Conservation (phyloP, 768 basidiomycete species). For the Porpolomopsis calyptriformis region DNA sequence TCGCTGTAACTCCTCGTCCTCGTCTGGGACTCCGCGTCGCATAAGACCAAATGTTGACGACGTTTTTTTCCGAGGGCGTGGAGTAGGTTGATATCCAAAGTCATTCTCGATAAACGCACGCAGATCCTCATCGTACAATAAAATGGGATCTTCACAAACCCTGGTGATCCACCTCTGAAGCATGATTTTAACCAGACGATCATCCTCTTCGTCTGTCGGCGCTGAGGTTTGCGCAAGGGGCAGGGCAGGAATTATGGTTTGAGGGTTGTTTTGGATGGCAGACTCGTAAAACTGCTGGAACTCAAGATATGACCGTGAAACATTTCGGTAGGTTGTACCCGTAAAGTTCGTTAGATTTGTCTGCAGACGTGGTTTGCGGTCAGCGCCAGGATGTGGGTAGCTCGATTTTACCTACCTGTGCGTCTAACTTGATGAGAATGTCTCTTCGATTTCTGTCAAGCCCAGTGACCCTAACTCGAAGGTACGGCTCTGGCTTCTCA, state of each 20-base stretch:
- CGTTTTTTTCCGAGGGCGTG: conserved; percentile 60
- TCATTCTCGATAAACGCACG: conserved; percentile 94
- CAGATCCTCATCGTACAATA: conserved; percentile 84
- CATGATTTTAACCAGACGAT: conserved; percentile 88
- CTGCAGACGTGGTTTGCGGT: conserved; percentile 38
- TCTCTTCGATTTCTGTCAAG: conserved; percentile 94
- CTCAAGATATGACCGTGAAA: conserved; percentile 90
- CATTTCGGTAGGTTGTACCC: conserved; percentile 81
- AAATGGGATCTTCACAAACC: conserved; percentile 84
- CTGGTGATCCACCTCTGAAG: conserved; percentile 91
- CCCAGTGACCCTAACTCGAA: conserved; percentile 81
- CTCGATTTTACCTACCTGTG: conserved; percentile 52
- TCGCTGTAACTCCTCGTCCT: conserved; percentile 85
- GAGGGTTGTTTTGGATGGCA: conserved; percentile 81
- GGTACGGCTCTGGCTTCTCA: conserved; percentile 73
- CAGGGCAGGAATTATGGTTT: conserved; percentile 91
- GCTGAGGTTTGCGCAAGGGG: conserved; percentile 96
- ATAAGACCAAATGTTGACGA: conserved; percentile 70
- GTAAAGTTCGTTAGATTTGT: conserved; percentile 91
- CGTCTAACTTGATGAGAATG: conserved; percentile 88
- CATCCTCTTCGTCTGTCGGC: conserved; percentile 96
- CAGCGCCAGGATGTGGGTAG: neutral
- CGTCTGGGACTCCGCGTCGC: conserved; percentile 75
- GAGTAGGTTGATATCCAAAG: conserved; percentile 89
- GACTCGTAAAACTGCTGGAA: conserved; percentile 92